Base-by-base conservation (phyloP, 1,284 basidiomycete species). In the Boletus mariae region DNA sequence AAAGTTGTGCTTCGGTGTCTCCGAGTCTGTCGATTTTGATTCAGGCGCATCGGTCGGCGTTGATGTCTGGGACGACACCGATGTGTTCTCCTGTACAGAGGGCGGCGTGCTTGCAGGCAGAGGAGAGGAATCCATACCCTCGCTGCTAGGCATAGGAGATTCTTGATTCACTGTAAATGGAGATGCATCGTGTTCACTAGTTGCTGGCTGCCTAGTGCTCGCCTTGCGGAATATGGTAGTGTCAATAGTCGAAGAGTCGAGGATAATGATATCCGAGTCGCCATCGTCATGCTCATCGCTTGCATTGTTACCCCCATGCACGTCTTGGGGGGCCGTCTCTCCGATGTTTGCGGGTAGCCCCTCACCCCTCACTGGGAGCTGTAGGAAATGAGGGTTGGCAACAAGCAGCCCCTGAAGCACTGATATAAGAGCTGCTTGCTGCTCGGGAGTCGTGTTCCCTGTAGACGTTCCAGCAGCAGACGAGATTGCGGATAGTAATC, bases 181-280 rank as follows among this genome's bases (percentile, higher is more conserved):
- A 13, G 49, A 32, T 3, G 31, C 5, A 23, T 56, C 42, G 2
- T 31, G 42, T 32, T 49, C 31, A 15, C 42, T 38, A 26, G 45
- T 35, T 25, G 25, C 10, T 12, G 11, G 28, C 2, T 26, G 43
- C 43, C 29, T 50, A 5, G 41, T 28, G 15, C 37, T 47, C 23
- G 62, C 49, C 53, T 57, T 70, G 31, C 54, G 64, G 45, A 67
- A 67, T 25, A 54, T 58, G 3, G 62, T 35, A 3, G 64, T 57
- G 37, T 67, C 65, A 11, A 71, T 11, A 15, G 54, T 49, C 23
- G 66, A 66, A 48, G 67, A 68, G 40, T 67, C 67, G 2, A 67
- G 60, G 32, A 71, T 37, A 23, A 67, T 40, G 13, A 71, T 56
- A 28, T 67, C 65, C 0, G 67, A 65, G 49, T 66, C 67, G 31